Evolutionary conservation across 2,329 filamentous ascomycete species (phyloP), one percentile per base, ranked within the genome.

Genomic region (Clonostachys sp.): DNA sequence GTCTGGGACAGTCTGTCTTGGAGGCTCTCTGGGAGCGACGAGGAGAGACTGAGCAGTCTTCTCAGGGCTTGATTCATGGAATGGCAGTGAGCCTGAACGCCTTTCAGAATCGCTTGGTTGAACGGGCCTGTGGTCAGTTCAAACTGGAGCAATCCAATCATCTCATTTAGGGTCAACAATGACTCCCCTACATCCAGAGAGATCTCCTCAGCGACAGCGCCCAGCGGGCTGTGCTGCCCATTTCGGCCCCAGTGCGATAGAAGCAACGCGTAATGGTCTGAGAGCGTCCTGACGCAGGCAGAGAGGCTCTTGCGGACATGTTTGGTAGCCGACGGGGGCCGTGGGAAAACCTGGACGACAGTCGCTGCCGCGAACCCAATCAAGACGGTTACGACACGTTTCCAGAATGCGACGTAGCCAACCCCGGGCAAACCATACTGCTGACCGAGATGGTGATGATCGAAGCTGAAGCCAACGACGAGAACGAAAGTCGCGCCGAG

Each of bases 401-500:
- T 69, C 69, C 72, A 78, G 51, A 78, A 78, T 6, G 74, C 67
- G 41, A 51, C 59, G 34, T 77, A 77, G 1, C 74, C 74, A 20
- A 62, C 55, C 0, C 74, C 74, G 0, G 74, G 74, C 14, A 71
- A 63, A 2, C 74, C 74, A 33, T 76, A 75, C 10, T 65, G 54
- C 0, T 55, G 55, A 10, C 24, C 24, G 3, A 69, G 63, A 42
- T 76, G 72, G 6, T 64, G 57, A 42, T 71, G 57, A 33, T 72
- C 71, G 54, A 62, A 77, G 46, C 74, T 76, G 54, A 72, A 77
- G 3, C 70, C 73, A 13, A 77, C 47, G 3, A 75, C 60, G 5
- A 77, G 58, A 5, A 63, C 55, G 45, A 70, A 73, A 0, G 74
- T 77, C 0, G 63, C 59, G 1, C 54, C 61, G 0, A 50, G 50